Evolutionary conservation across 2,329 filamentous ascomycete species (phyloP), one percentile per base, ranked within the genome.

Genomic region (Penicillium sp.): DNA sequence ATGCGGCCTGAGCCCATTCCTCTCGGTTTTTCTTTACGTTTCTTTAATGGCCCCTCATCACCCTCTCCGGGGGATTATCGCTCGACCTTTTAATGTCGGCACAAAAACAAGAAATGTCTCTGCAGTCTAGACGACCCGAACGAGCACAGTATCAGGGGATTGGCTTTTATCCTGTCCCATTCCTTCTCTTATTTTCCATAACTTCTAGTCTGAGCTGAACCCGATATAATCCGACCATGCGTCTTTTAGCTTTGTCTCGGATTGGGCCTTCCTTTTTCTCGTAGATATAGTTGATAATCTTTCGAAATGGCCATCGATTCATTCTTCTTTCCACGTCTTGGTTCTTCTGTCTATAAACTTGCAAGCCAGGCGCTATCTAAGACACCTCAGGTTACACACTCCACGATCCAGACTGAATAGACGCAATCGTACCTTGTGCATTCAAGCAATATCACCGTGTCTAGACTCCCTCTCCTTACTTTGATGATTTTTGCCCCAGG

Each of bases 321-420:
- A 18, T 14, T 42, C 36, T 27, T 44, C 14, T 41, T 35, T 30
- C 30, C 36, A 29, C 16, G 29, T 42, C 51, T 26, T 51, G 16
- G 19, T 40, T 43, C 32, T 56, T 43, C 46, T 18, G 36, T 54
- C 45, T 55, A 46, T 47, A 51, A 46, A 36, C n/a, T 45, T 34
- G 26, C 16, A 39, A 19, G 30, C 44, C 18, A 41, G 44, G 27
- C 49, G 32, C 10, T 45, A 34, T 62, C 53, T 53, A 51, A 61
- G 61, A 59, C 61, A 52, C 27, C 26, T 57, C 53, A 56, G 60
- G 61, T 64, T 60, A 64, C 61, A 63, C 60, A 35, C 27, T 42
- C 19, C 38, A 42, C 1, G 45, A 48, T 51, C 50, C 49, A 60
- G 47, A 46, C 52, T 50, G 40, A 43, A 43, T 46, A n/a, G 39